These are phyloP conservation scores for Eragrostis tef DNA, from an alignment of 202 grass and related monocot genomes.

Conservation along the genomic window DNA sequence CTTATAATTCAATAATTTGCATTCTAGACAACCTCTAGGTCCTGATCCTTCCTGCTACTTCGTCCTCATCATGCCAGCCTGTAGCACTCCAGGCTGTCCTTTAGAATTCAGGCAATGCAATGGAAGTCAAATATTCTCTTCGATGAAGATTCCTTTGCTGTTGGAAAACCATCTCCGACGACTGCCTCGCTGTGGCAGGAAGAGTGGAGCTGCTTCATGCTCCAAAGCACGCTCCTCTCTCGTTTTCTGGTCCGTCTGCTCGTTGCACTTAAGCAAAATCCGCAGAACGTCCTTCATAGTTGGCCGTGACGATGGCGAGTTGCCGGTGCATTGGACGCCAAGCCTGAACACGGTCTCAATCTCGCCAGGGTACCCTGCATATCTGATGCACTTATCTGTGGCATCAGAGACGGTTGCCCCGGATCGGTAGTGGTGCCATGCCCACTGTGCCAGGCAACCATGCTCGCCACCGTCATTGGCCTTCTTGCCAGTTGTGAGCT, in stretches of 20 bases:
- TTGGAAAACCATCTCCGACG: not conserved
- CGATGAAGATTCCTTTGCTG: not conserved
- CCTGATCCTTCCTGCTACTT: no score
- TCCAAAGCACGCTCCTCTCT: slow-evolving; percentile 14
- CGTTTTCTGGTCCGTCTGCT: slow-evolving; percentile 27
- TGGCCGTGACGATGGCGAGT: not conserved
- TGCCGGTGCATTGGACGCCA: slow-evolving; percentile 5
- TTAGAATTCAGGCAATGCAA: no score
- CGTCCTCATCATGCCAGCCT: no score
- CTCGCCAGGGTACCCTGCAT: slow-evolving; percentile 4
- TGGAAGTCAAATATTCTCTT: not conserved
- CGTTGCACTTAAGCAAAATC: slow-evolving; percentile 9
- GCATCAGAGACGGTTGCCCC: not conserved
- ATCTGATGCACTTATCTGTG: slow-evolving; percentile 5
- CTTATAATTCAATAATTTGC: no score
- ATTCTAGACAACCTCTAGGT: no score
- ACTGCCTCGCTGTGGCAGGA: not conserved
- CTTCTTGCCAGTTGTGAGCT: slow-evolving; percentile 26
- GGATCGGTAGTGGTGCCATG: slow-evolving; percentile 10
- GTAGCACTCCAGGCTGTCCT: no score
- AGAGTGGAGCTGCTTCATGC: not conserved
- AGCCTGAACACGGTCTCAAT: slow-evolving; percentile 30
- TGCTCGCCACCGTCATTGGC: slow-evolving; percentile 12
- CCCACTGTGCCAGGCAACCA: slow-evolving; percentile 13
- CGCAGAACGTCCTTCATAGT: slow-evolving; percentile 5